Evolutionary conservation across 2,329 filamentous ascomycete species (phyloP).

Genomic region (Ophiosphaerella narmari): DNA sequence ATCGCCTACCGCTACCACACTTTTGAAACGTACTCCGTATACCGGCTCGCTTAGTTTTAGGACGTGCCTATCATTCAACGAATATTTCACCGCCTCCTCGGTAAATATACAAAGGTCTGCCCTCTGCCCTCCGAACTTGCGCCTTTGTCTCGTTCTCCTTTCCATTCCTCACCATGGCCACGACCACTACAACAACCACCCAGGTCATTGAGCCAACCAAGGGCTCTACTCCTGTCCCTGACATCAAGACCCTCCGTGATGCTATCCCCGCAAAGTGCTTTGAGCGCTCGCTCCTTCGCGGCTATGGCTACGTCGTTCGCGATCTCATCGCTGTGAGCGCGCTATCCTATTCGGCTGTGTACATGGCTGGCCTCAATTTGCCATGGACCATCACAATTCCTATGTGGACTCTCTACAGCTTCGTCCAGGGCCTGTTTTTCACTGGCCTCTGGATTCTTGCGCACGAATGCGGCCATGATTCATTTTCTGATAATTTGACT

Average conservation of each 20-base stretch:
- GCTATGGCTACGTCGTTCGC: slow-evolving; percentile 29
- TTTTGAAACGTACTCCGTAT: slow-evolving; percentile 29
- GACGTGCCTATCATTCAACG: slow-evolving; percentile 5
- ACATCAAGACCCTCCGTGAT: slow-evolving; percentile 29
- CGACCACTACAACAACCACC: slow-evolving; percentile 22
- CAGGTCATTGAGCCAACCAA: slow-evolving; percentile 20
- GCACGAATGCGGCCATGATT: slow-evolving; percentile 73
- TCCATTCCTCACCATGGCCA: slow-evolving; percentile 11
- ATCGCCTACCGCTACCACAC: slow-evolving; percentile 6
- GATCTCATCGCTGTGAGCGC: slow-evolving; percentile 25
- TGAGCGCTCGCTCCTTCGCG: slow-evolving; percentile 27
- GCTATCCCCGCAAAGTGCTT: slow-evolving; percentile 31
- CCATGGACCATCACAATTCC: slow-evolving; percentile 18
- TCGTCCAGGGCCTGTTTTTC: slow-evolving; percentile 67
- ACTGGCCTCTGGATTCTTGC: slow-evolving; percentile 70
- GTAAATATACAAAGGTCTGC: slow-evolving; percentile 17
- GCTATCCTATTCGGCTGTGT: slow-evolving; percentile 21
- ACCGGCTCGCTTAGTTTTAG: slow-evolving; percentile 24
- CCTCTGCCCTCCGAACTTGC: slow-evolving; percentile 4
- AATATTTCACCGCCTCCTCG: slow-evolving; percentile 14
- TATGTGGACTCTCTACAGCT: slow-evolving; percentile 63
- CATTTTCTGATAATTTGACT: slow-evolving; percentile 62
- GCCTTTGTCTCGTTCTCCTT: slow-evolving; percentile 5
- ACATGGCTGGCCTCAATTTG: slow-evolving; percentile 16
- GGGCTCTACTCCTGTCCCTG: slow-evolving; percentile 17